Evolutionary conservation across 2,329 filamentous ascomycete genomes (phyloP).

Genomic region (Pseudogymnoascus sp.): DNA sequence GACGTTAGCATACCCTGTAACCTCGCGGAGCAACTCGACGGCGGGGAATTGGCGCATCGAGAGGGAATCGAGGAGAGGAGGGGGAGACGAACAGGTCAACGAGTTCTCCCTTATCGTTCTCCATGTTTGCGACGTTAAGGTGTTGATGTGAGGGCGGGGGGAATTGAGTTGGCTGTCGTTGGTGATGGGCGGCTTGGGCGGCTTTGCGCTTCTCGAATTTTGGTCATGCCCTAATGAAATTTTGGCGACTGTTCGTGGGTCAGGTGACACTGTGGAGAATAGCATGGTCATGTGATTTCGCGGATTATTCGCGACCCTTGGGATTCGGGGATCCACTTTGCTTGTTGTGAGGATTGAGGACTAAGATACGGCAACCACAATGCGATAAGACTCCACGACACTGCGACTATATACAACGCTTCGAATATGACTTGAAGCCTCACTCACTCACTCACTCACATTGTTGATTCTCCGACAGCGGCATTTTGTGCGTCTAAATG

Average conservation of each 20-base stretch:
- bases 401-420: background rate
- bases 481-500: background rate
- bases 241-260: slow-evolving; percentile 10
- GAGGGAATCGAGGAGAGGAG: background rate
- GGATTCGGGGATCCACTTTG: background rate
- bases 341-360: background rate
- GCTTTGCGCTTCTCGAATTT: slow-evolving; percentile 9
- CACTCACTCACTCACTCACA: slow-evolving; percentile 4
- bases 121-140: slow-evolving; percentile 62
- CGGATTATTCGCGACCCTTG: background rate
- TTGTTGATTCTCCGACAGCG: background rate
- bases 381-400: background rate
- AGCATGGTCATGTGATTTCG: background rate
- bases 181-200: slow-evolving; percentile 1
- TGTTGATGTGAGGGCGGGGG: slow-evolving; percentile 27
- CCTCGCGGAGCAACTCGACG: slow-evolving; percentile 11
- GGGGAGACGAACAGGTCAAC: slow-evolving; percentile 79
- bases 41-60: slow-evolving; percentile 10
- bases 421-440: background rate
- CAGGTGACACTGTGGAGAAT: background rate
- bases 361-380: background rate
- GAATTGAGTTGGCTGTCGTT: slow-evolving; percentile 15
- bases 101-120: slow-evolving; percentile 99
- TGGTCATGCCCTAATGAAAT: slow-evolving; percentile 8
- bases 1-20: slow-evolving; percentile 12